Conservation (phyloP, 768 basidiomycete genomes). For the Xanthoconium stramineum region DNA sequence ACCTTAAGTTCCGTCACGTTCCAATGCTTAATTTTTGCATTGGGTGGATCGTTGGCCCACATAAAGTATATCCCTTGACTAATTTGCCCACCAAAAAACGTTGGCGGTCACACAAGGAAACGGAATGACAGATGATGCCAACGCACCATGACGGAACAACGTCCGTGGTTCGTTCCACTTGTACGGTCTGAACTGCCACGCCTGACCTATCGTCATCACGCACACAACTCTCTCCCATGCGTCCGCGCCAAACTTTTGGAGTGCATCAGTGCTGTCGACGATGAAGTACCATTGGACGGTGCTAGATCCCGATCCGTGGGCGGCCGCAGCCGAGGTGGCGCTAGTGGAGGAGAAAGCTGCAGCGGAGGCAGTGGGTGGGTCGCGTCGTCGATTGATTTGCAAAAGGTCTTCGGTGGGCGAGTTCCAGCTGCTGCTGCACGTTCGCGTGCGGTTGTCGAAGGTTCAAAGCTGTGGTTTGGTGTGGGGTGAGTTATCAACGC, state of each 20-base stretch:
- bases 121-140: background rate
- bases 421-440: conserved; percentile 65
- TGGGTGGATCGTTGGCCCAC: conserved; percentile 91
- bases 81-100: background rate
- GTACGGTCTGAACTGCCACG: conserved; percentile 97
- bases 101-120: background rate
- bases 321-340: background rate
- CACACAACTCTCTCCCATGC: conserved; percentile 97
- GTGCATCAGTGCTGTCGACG: conserved; percentile 89
- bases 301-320: conserved; percentile 25
- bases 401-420: conserved; percentile 78
- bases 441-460: conserved; percentile 70
- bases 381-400: conserved; percentile 83
- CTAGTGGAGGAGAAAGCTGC: conserved; percentile 7
- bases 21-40: conserved; percentile 90
- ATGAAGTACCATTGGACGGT: conserved; percentile 70
- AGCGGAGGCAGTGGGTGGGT: conserved; percentile 33
- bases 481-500: background rate
- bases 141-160: conserved; percentile 86
- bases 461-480: conserved; percentile 54
- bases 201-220: conserved; percentile 97
- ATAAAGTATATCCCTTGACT: conserved; percentile 95
- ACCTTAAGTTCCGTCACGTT: conserved; percentile 95
- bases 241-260: conserved; percentile 88
- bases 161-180: conserved; percentile 94